Conservation (phyloP, 1,139 yeast species). For the Hemisphaericaspora xylanilytica region DNA sequence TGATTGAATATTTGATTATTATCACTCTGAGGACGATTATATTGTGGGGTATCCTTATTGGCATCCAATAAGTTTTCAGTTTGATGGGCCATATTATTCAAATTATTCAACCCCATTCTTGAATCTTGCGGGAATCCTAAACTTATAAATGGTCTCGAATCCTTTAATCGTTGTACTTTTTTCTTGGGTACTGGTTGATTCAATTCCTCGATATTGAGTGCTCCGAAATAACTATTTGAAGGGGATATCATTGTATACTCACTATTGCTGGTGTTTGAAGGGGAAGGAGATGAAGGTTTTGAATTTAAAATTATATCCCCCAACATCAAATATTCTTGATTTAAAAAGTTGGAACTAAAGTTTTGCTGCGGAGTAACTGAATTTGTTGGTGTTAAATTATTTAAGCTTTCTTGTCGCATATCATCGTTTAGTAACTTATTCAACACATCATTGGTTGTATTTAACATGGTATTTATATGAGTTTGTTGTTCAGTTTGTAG, state of each 20-base stretch:
- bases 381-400: conserved; percentile 1
- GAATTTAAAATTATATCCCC: conserved; percentile 53
- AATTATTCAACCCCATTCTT: conserved; percentile 10
- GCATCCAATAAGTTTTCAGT: conserved; percentile 17
- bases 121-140: conserved; percentile 29
- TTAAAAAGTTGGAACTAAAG: conserved; percentile 37
- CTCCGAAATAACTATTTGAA: conserved; percentile 9
- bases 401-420: conserved; percentile 1
- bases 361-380: conserved; percentile 7
- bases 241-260: conserved; percentile 22
- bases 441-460: conserved; percentile 42
- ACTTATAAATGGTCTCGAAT: conserved; percentile 43
- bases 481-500: conserved; percentile 5
- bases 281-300: conserved; percentile 53
- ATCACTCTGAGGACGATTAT: not conserved
- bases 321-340: conserved; percentile 58
- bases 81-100: conserved; percentile 13
- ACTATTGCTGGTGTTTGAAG: conserved; percentile 30
- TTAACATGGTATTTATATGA: conserved; percentile 23
- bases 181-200: conserved; percentile 15
- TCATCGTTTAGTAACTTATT: conserved; percentile 23
- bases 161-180: conserved; percentile 24
- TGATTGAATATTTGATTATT: conserved; percentile 3
- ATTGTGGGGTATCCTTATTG: conserved; percentile 9
- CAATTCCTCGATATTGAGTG: conserved; percentile 10